Base-by-base conservation (phyloP, 2,329 filamentous ascomycete species). In the Xylaria sp. region DNA sequence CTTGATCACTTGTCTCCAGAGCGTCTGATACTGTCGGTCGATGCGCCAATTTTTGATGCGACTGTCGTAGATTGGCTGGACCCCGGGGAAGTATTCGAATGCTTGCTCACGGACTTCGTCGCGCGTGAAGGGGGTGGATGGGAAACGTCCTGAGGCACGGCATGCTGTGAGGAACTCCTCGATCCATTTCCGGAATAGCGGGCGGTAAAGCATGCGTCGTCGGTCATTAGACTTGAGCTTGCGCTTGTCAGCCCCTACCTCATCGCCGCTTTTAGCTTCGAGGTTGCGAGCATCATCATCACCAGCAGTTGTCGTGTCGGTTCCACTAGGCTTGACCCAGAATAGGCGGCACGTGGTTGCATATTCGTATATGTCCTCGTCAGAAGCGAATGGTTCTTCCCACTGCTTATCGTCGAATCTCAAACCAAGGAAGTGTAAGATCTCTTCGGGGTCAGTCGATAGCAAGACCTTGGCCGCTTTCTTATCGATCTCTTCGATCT, bases 361-460 rank as follows among this genome's bases (percentile, higher is more conserved):
- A 80, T 90, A 94, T 20, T 84, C 80, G 75, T 87, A 94, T 72
- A 94, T 77, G 0, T 84, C 85, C 0, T 87, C 74, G 2, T 84
- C 78, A 0, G 78, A 81, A 0, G 68, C 63, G 72, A 95, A 94
- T 0, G 86, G 85, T 13, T 77, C 72, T 22, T 83, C 78, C 82
- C 87, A 92, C 58, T 76, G 79, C 1, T 63, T 65, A 0, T 71
- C 71, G n/a, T 77, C 74, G 1, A 74, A 69, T 17, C 86, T 80
- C 17, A 95, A 78, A 0, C 87, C 89, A 0, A 94, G 82, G 71
- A 95, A 93, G 0, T 77, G 57, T 15, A 94, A 81, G 0, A 89
- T 83, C 17, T 82, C 73, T 1, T 69, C 69, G 0, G 91, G 88
- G 11, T 90, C 82, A 0, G 77, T 77, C 0, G 89, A 89, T 0